phyloP scores from a whole-genome alignment of 1,284 basidiomycete genomes.

The Mycosarcoma mackinlayi region DNA sequence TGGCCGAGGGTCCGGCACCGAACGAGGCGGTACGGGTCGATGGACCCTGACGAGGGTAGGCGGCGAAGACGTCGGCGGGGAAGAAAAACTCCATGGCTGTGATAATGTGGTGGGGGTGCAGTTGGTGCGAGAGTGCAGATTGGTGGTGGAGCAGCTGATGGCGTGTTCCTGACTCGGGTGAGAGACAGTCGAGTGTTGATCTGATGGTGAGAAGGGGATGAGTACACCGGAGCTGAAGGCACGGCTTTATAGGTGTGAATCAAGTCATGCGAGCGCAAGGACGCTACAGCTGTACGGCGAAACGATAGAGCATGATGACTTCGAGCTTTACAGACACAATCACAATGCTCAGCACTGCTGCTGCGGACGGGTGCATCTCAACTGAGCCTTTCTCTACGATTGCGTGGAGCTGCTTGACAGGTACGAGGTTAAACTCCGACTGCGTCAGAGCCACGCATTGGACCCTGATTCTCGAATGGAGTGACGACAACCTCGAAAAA shows the following conservation, averaged over 20 bases:
- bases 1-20: constrained; percentile 29
- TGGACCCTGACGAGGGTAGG: constrained; percentile 33
- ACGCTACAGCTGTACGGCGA: too few relatives aligned
- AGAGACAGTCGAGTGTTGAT: constrained; percentile 2
- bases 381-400: neutral
- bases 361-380: neutral
- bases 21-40: constrained; percentile 12
- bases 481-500: constrained; percentile 4
- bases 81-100: constrained; percentile 53
- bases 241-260: constrained; percentile 17
- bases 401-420: constrained; percentile 24
- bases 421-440: constrained; percentile 24
- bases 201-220: constrained; percentile 9
- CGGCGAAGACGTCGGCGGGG: constrained; percentile 49
- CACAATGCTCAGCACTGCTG: constrained; percentile 14
- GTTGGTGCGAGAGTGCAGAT: too few relatives aligned
- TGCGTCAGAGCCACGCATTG: constrained; percentile 20
- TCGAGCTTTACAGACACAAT: too few relatives aligned
- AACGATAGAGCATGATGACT: too few relatives aligned
- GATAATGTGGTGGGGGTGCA: neutral
- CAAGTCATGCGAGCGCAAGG: too few relatives aligned
- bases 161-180: constrained; percentile 15
- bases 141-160: constrained; percentile 1
- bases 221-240: neutral
- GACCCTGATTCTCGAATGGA: constrained; percentile 42